Base-by-base conservation (phyloP, 1,139 yeast species). In the Candida frijolesensis region DNA sequence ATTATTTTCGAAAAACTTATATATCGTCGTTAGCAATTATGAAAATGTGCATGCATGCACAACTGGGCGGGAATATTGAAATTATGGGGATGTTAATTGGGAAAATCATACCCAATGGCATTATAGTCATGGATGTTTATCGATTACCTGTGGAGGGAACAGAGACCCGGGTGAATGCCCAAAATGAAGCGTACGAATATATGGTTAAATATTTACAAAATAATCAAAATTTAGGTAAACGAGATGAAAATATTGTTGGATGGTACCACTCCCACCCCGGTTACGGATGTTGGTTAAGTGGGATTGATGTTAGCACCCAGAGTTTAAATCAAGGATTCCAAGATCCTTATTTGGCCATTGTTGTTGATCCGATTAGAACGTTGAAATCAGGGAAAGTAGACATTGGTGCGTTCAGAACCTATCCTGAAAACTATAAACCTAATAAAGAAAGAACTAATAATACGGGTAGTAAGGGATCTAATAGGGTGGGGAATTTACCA, bases 231-330 rank as follows among this genome's bases (percentile, higher is more conserved):
- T 45, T 44, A 16, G 46, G 46, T 12, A 29, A 33, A 32, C 14
- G 30, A 25, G 61, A 71, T 12, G 80, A 79, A 48, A 81, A 88
- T 59, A 87, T 94, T 35, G 90, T 91, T 14, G 97, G 97, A 7
- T 89, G 96, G 96, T 89, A 92, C 68, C 96, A 94, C 68, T 91
- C 97, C 2, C 99, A 94, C 67, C 98, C 98, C 0, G 97, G 97
- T 0, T 94, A 91, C 66, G 98, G 97, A 40, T 89, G 97, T 65
- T 88, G 97, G 96, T 70, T 91, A 41, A 85, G 94, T 54, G 95
- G 94, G 15, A 90, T 91, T 46, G 97, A 91, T 68, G 95, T 91
- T 30, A 84, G 88, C 50, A 91, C 97, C 0, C 97, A 94, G 64
- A 75, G 81, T 51, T 71, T 92, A 66, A 91, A 92, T 63, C 97